Evolutionary conservation across 768 basidiomycete species (phyloP).

Genomic region (Cystofilobasidium capitatum): DNA sequence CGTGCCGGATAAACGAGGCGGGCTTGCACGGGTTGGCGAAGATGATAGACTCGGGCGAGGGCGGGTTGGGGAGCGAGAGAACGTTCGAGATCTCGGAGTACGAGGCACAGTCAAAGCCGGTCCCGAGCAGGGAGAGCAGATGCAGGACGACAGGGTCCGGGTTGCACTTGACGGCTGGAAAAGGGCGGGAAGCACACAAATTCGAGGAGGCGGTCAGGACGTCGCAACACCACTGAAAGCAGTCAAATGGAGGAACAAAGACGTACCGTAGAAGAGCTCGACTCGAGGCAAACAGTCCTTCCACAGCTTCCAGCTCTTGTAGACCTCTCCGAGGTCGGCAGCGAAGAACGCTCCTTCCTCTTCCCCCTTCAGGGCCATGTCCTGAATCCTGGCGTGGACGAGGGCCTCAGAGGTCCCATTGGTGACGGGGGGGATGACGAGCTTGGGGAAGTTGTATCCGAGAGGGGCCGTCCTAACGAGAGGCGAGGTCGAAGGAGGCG

Average conservation of each 20-base stretch:
- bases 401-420: conserved; percentile 12
- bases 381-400: conserved; percentile 20
- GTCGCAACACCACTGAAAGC: conserved; percentile 21
- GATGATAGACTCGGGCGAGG: conserved; percentile 74
- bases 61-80: conserved; percentile 50
- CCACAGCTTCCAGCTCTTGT: conserved; percentile 78
- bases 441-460: conserved; percentile 10
- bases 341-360: conserved; percentile 96
- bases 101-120: conserved; percentile 96
- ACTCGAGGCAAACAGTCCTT: conserved; percentile 62
- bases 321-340: conserved; percentile 81
- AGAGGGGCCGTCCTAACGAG: not conserved
- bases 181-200: not conserved
- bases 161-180: conserved; percentile 87
- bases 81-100: conserved; percentile 82
- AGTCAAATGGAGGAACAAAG: not conserved
- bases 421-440: conserved; percentile 11
- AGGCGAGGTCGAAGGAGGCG: conserved; percentile 23
- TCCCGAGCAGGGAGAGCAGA: conserved; percentile 75
- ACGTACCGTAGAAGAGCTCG: conserved; percentile 88
- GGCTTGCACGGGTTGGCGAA: conserved; percentile 99
- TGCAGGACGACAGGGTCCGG: conserved; percentile 90
- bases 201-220: no score
- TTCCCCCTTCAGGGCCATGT: not conserved
- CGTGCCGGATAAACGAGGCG: conserved; percentile 77